Conservation (phyloP, 78 protist species). For the Neovahlkampfia damariscottae region DNA sequence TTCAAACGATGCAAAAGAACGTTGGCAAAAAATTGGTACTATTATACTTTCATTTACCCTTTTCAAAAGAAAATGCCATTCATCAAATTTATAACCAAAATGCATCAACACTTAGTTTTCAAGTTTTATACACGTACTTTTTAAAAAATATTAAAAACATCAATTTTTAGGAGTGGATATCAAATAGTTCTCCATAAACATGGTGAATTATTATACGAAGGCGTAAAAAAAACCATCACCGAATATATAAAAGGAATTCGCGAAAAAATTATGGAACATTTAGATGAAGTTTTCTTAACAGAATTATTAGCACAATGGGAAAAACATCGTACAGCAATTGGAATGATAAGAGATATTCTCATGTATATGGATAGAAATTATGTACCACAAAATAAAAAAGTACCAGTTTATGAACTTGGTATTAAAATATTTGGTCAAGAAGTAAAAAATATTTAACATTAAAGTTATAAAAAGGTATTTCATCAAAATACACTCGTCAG, state of each 20-base stretch:
- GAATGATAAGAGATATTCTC: constrained; percentile 7
- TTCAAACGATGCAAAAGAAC: neutral
- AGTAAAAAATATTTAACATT: no score
- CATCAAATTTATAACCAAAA: neutral
- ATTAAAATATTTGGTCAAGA: constrained; percentile 10
- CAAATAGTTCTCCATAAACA: neutral
- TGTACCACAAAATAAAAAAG: neutral
- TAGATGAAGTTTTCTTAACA: neutral
- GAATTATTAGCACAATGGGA: constrained; percentile 1
- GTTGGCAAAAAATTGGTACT: neutral
- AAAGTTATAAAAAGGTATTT: no score
- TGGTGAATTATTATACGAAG: constrained; percentile 5
- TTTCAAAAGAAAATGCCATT: no score
- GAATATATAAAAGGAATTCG: neutral
- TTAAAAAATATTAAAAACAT: neutral
- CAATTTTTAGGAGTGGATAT: constrained; percentile 10
- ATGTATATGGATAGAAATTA: constrained; percentile 27
- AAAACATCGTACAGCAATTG: constrained; percentile 12
- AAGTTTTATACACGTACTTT: neutral
- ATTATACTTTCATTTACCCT: no score
- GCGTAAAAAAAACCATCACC: constrained; percentile 1
- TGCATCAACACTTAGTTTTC: neutral
- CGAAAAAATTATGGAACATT: neutral
- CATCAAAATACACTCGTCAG: neutral
- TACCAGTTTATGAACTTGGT: constrained; percentile 11